These are phyloP conservation scores for Tolypocladium pustulatum DNA, from an alignment of 2,329 filamentous ascomycete species.

Conservation along the genomic window DNA sequence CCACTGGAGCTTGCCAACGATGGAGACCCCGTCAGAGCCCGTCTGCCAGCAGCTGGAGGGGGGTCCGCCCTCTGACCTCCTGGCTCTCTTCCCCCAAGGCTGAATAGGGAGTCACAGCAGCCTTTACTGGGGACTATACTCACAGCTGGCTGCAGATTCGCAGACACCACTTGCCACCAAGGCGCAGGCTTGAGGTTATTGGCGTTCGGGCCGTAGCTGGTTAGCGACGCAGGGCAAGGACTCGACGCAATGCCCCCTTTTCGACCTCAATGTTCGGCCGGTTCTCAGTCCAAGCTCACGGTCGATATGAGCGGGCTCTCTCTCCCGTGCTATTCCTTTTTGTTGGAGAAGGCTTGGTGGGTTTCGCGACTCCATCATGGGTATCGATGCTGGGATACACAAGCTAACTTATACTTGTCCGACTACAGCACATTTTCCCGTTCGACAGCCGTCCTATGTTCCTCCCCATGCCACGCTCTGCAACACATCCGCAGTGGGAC, in stretches of 20 bases:
- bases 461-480: constrained; percentile 5
- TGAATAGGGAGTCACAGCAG: background rate
- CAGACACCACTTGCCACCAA: background rate
- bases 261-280: background rate
- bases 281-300: background rate
- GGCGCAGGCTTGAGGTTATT: background rate
- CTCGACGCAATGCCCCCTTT: background rate
- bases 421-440: constrained; percentile 10
- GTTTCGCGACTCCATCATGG: constrained; percentile 6
- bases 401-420: constrained; percentile 29
- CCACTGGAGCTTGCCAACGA: constrained; percentile 7
- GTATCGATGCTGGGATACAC: constrained; percentile 13
- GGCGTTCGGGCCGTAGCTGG: background rate
- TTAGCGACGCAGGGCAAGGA: background rate
- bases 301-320: background rate
- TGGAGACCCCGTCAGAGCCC: background rate
- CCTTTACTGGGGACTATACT: background rate
- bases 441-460: constrained; percentile 14
- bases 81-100: background rate
- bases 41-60: background rate
- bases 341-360: constrained; percentile 4
- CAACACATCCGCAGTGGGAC: constrained; percentile 17
- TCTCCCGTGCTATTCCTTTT: background rate
- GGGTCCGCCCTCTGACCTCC: too few relatives aligned
- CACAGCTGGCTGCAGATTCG: background rate